Conservation (phyloP, 768 basidiomycete species). For the Lentinula guzmanii region DNA sequence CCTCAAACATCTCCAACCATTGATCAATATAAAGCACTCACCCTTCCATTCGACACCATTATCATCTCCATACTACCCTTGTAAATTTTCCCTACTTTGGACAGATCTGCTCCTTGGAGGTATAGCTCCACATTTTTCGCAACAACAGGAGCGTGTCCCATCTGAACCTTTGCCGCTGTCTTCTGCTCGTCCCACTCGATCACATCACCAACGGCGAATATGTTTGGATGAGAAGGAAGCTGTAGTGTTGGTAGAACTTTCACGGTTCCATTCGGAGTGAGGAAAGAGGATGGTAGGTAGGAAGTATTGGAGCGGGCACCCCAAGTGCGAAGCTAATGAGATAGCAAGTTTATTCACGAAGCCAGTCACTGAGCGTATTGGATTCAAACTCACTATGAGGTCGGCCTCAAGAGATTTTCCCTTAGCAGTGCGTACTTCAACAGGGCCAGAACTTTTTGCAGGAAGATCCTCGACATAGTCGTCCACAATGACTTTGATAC, state of each 20-base stretch:
- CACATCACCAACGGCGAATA: constrained; percentile 64
- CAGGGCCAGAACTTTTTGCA: constrained; percentile 21
- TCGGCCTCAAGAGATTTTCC: constrained; percentile 30
- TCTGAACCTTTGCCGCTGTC: constrained; percentile 37
- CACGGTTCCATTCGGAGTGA: constrained; percentile 30
- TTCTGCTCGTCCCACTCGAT: constrained; percentile 63
- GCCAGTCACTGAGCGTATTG: constrained; percentile 25
- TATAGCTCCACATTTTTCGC: constrained; percentile 42
- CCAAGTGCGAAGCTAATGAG: constrained; percentile 13
- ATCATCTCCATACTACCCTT: constrained; percentile 46
- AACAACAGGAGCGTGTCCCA: constrained; percentile 40
- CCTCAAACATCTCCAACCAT: neutral
- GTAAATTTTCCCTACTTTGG: constrained; percentile 31
- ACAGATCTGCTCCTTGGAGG: constrained; percentile 31
- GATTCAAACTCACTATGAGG: constrained; percentile 34
- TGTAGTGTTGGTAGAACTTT: constrained; percentile 56
- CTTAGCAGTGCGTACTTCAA: constrained; percentile 36
- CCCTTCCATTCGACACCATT: constrained; percentile 45
- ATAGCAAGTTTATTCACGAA: constrained; percentile 6
- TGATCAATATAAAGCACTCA: constrained; percentile 10
- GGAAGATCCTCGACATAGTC: constrained; percentile 35
- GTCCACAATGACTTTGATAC: constrained; percentile 27
- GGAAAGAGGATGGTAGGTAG: constrained; percentile 19
- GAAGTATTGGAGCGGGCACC: constrained; percentile 25
- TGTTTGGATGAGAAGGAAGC: constrained; percentile 38